Conservation (phyloP, 2,329 filamentous ascomycete species). For the Beauveria australis region DNA sequence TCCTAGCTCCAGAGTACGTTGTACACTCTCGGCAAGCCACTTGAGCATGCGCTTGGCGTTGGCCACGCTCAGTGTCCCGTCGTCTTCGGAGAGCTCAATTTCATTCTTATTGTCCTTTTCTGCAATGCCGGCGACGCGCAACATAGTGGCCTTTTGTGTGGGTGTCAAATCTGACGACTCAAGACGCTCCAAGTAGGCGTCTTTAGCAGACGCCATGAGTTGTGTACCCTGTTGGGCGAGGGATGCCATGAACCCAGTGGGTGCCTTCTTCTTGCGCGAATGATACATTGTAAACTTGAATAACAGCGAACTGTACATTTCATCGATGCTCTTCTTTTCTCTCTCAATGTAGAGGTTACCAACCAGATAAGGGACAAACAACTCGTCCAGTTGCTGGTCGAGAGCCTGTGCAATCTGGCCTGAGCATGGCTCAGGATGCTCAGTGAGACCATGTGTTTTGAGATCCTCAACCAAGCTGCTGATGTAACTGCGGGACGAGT, state of each 20-base stretch:
- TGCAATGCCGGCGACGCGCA: slow-evolving; percentile 79
- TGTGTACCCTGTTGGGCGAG: slow-evolving; percentile 86
- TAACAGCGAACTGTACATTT: slow-evolving; percentile 80
- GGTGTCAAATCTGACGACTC: slow-evolving; percentile 82
- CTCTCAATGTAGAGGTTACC: slow-evolving; percentile 64
- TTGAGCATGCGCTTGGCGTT: slow-evolving; percentile 97
- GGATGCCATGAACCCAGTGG: slow-evolving; percentile 86
- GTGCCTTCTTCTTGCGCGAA: slow-evolving; percentile 75
- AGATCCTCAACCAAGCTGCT: slow-evolving; percentile 82
- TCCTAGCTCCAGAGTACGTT: slow-evolving; percentile 83
- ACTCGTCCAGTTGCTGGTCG: slow-evolving; percentile 67
- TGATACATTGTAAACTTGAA: slow-evolving; percentile 98
- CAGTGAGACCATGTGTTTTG: slow-evolving; percentile 88
- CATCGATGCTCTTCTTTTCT: slow-evolving; percentile 62
- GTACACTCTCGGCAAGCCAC: slow-evolving; percentile 93
- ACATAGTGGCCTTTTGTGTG: slow-evolving; percentile 83
- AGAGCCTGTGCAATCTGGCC: slow-evolving; percentile 72
- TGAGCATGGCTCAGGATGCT: slow-evolving; percentile 86
- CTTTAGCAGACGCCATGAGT: slow-evolving; percentile 76
- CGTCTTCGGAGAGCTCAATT: slow-evolving; percentile 83
- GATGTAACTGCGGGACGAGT: slow-evolving; percentile 86
- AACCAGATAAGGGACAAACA: slow-evolving; percentile 64
- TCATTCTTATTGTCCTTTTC: slow-evolving; percentile 71
- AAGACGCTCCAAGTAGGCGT: slow-evolving; percentile 81
- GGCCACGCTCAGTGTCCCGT: slow-evolving; percentile 72